A percentile compares a stretch with the other conserved stretches of the same genome.
Conservation (phyloP, 306 rosid species). For the Ormosia semicastrata region DNA sequence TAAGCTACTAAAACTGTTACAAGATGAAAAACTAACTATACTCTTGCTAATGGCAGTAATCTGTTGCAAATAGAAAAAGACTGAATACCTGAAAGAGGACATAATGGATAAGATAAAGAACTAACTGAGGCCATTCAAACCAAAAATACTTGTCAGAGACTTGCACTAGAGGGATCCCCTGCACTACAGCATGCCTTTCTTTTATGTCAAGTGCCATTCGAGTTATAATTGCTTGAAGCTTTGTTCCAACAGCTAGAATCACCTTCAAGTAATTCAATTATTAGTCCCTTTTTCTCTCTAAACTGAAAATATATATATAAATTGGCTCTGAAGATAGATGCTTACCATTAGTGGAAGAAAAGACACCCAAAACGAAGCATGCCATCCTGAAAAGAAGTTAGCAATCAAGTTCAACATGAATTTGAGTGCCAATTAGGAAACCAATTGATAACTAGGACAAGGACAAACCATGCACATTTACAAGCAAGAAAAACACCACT, state of each 20-base stretch:
- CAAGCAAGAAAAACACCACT: constrained; percentile 78
- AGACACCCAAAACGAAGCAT: constrained; percentile 63
- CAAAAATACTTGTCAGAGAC: constrained; percentile 89
- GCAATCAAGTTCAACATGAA: neutral
- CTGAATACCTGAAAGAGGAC: constrained; percentile 81
- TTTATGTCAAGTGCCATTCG: constrained; percentile 88
- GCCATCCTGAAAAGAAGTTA: constrained; percentile 68
- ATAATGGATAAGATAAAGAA: constrained; percentile 81
- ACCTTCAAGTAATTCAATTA: constrained; percentile 50
- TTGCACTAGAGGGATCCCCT: constrained; percentile 97
- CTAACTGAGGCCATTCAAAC: constrained; percentile 79
- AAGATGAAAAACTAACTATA: neutral
- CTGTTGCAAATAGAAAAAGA: neutral
- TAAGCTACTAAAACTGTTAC: neutral
- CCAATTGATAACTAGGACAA: neutral
- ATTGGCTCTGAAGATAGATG: neutral
- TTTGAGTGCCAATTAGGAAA: neutral
- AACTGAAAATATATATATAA: neutral
- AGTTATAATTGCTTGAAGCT: constrained; percentile 87
- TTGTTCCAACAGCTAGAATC: constrained; percentile 85
- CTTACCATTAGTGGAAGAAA: constrained; percentile 75
- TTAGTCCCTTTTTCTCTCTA: constrained; percentile 2
- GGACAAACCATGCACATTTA: constrained; percentile 81
- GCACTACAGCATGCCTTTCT: constrained; percentile 91
- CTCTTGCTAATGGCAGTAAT: neutral